Percentiles rank a stretch among this genome's conserved stretches.
phyloP scores from a whole-genome alignment of 495 filamentous ascomycete genomes.

The Podospora bellae-mahoneyi region DNA sequence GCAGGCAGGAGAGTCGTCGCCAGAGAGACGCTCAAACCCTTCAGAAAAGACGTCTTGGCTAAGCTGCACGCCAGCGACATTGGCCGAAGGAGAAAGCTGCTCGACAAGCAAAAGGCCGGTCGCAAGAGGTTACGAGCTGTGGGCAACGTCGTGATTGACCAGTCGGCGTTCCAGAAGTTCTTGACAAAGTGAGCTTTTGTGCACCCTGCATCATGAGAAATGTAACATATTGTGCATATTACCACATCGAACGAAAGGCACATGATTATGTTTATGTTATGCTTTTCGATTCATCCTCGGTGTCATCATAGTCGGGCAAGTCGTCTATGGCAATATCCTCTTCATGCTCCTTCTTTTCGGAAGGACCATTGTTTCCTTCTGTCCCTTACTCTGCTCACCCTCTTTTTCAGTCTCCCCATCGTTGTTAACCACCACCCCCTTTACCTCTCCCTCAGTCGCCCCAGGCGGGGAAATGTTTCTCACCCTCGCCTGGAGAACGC shows the following conservation, averaged over 20 bases:
- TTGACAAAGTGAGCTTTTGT: constrained; percentile 48
- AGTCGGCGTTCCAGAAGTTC: constrained; percentile 90
- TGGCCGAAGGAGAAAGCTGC: constrained; percentile 72
- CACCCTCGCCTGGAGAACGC: too few species aligned
- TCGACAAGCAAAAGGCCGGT: constrained; percentile 97
- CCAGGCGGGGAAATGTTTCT: too few species aligned
- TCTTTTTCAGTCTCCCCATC: too few species aligned
- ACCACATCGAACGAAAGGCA: neutral
- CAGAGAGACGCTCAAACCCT: constrained; percentile 92
- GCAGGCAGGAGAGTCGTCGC: constrained; percentile 82
- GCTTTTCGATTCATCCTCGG: neutral
- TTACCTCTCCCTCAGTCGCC: too few species aligned
- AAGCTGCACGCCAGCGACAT: constrained; percentile 94
- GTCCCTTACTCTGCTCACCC: too few species aligned
- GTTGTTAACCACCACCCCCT: too few species aligned
- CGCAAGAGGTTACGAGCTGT: constrained; percentile 75
- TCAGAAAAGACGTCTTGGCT: constrained; percentile 87
- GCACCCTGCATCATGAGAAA: neutral
- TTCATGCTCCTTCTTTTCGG: too few species aligned
- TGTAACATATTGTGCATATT: neutral
- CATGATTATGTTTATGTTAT: neutral
- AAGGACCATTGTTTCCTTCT: too few species aligned
- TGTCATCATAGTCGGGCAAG: too few species aligned
- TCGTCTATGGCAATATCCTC: too few species aligned
- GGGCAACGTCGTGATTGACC: constrained; percentile 84